Evolutionary conservation across 2,329 filamentous ascomycete genomes (phyloP).

Genomic region (Neofusicoccum ribis): DNA sequence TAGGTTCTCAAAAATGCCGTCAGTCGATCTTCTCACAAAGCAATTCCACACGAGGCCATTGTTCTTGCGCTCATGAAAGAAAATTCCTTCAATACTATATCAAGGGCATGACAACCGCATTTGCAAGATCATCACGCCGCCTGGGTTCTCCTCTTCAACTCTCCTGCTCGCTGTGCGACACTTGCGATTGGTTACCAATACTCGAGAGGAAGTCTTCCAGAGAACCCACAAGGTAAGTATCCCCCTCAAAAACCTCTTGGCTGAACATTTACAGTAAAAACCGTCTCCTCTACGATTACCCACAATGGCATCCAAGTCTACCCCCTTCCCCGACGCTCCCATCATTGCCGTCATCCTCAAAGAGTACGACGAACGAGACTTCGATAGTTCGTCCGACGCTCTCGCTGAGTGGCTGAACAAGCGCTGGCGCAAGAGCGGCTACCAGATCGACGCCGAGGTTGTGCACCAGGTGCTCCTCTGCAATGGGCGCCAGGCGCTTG

Average conservation of each 20-base stretch:
- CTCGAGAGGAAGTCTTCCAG: background rate
- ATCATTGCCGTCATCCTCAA: constrained; percentile 1
- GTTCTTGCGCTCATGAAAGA: background rate
- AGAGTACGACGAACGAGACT: constrained; percentile 17
- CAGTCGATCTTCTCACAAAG: background rate
- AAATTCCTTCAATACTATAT: background rate
- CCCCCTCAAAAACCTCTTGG: too few relatives aligned
- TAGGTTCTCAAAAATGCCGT: background rate
- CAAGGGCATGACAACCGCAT: background rate
- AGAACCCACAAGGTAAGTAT: background rate
- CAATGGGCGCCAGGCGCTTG: background rate
- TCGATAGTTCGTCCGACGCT: background rate
- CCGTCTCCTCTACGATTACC: too few relatives aligned
- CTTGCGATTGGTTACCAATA: background rate
- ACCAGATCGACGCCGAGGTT: background rate
- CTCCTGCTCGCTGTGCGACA: background rate
- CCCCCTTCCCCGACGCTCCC: background rate
- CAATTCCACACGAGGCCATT: background rate
- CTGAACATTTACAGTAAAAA: too few relatives aligned
- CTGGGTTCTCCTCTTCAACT: background rate
- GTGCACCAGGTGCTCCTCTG: background rate
- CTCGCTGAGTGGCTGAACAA: constrained; percentile 14
- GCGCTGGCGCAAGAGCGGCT: constrained; percentile 18
- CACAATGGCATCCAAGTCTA: background rate
- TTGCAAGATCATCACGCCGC: background rate